Conservation (phyloP, 2,329 filamentous ascomycete genomes). For the Ampelomyces quisqualis region DNA sequence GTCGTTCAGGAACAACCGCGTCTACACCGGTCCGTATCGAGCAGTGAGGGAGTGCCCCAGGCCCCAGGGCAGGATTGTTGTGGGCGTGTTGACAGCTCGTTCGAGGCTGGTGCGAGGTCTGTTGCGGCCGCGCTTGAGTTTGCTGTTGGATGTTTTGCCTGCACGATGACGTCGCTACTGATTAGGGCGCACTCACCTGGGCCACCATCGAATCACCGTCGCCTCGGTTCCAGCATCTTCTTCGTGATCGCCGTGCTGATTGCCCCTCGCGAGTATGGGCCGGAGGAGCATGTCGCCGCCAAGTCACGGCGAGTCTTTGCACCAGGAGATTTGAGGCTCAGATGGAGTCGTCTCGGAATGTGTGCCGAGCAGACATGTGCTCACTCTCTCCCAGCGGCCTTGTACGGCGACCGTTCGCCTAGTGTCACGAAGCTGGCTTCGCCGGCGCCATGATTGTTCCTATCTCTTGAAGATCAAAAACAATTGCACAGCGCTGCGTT, state of each 20-base stretch:
- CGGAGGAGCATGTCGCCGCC: conserved; percentile 20
- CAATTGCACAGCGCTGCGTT: no score
- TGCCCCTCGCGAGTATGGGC: conserved; percentile 18
- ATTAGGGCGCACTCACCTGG: conserved; percentile 21
- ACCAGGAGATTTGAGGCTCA: conserved; percentile 20
- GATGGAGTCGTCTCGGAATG: conserved; percentile 6
- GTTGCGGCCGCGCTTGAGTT: conserved; percentile 32
- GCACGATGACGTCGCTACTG: conserved; percentile 30
- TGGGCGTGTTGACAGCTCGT: no score
- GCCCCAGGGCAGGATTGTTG: no score
- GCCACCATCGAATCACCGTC: conserved; percentile 7
- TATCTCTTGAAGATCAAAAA: no score
- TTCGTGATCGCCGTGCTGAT: no score
- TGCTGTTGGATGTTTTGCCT: conserved; percentile 24
- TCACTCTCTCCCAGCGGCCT: not conserved
- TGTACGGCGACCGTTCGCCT: not conserved
- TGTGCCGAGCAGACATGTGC: conserved; percentile 1
- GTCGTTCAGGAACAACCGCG: conserved; percentile 6
- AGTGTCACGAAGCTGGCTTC: no score
- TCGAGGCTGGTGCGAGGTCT: conserved; percentile 20
- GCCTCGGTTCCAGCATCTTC: conserved; percentile 3
- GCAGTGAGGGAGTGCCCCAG: no score
- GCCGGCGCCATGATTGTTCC: no score
- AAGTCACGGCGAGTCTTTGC: conserved; percentile 10
- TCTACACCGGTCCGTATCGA: no score